Conservation (phyloP, 2,329 filamentous ascomycete genomes). For the Colletotrichum sansevieriae region DNA sequence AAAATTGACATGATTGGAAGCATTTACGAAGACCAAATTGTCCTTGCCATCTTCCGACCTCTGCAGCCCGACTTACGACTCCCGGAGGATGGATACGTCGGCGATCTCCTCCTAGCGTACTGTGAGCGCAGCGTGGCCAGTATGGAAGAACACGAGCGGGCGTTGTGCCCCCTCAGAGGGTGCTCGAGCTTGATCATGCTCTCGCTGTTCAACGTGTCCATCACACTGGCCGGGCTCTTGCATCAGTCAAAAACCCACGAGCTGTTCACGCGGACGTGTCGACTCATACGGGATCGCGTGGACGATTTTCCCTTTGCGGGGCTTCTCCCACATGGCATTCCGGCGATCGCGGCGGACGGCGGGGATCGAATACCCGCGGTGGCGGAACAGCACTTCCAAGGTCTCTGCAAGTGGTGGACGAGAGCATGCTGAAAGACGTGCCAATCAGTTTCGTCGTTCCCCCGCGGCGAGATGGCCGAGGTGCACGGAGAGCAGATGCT, state of each 20-base stretch:
- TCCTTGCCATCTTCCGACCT: constrained; percentile 1
- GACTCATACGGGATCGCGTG: constrained; percentile 1
- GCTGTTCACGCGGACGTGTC: constrained; percentile 2
- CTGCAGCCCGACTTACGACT: neutral
- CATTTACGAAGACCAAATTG: neutral
- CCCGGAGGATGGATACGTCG: neutral
- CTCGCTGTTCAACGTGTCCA: neutral
- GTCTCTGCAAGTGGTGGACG: constrained; percentile 1
- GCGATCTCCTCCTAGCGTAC: neutral
- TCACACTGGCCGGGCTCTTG: neutral
- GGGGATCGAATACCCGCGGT: neutral
- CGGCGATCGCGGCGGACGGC: constrained; percentile 3
- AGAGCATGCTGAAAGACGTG: neutral
- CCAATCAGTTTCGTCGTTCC: constrained; percentile 20
- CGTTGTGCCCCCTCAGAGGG: neutral
- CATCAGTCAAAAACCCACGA: neutral
- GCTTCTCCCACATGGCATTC: neutral
- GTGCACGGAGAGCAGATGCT: neutral
- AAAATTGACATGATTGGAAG: neutral
- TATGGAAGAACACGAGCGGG: constrained; percentile 1
- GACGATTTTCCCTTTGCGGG: neutral
- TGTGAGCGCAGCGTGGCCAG: constrained; percentile 39
- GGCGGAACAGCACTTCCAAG: neutral
- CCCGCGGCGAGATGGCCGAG: neutral
- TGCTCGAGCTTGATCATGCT: constrained; percentile 9